These are phyloP conservation scores for Fomitopsis schrenkii DNA, from an alignment of 1,284 basidiomycete species.

Conservation along the genomic window DNA sequence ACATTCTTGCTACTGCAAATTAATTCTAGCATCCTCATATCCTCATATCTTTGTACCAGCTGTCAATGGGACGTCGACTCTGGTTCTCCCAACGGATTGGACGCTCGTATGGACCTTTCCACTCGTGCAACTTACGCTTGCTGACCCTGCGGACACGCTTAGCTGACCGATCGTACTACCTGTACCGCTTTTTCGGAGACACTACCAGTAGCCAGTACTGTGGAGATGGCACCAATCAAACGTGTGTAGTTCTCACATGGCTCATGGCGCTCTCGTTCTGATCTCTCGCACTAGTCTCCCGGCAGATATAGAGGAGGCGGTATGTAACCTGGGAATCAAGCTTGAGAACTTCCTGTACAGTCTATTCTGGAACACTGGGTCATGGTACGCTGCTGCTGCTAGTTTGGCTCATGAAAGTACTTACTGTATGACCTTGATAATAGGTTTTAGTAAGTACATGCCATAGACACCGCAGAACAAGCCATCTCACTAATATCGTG, in stretches of 20 bases:
- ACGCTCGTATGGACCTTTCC: slow-evolving; percentile 7
- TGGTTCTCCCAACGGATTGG: slow-evolving; percentile 4
- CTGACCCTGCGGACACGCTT: not conserved
- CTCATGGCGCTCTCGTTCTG: not conserved
- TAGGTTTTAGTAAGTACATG: slow-evolving; percentile 16
- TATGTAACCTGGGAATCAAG: slow-evolving; percentile 11
- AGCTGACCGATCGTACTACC: no score
- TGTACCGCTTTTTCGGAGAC: not conserved
- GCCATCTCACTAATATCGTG: no score
- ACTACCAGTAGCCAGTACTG: not conserved
- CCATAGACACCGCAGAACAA: no score
- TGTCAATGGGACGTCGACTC: slow-evolving; percentile 10
- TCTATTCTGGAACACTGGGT: slow-evolving; percentile 12
- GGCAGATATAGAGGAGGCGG: slow-evolving; percentile 5
- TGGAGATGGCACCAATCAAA: slow-evolving; percentile 4
- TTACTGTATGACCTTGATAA: not conserved
- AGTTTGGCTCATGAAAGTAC: not conserved
- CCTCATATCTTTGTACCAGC: not conserved
- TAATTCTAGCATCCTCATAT: not conserved
- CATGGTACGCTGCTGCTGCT: slow-evolving; percentile 7
- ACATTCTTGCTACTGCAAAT: not conserved
- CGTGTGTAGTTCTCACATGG: not conserved
- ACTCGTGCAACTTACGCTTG: no score
- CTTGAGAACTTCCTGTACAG: slow-evolving; percentile 12
- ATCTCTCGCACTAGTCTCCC: not conserved